Evolutionary conservation across 441 rosid genomes (phyloP).

Genomic region (Raphanus hybrid): DNA sequence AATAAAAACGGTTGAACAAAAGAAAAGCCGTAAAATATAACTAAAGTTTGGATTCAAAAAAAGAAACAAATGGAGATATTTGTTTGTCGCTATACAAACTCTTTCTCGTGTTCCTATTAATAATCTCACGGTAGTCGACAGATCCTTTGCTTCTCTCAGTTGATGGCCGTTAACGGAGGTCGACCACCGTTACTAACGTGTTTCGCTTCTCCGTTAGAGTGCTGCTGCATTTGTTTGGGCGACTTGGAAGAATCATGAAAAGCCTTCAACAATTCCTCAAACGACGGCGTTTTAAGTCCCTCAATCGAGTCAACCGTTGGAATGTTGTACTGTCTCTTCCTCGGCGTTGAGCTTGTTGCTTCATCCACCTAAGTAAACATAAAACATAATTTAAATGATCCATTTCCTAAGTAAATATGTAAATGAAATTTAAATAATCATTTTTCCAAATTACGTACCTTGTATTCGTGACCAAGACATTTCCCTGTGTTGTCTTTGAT

Average conservation of each 20-base stretch:
- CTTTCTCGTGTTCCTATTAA: constrained; percentile 35
- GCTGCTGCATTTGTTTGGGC: constrained; percentile 50
- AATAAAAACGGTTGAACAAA: neutral
- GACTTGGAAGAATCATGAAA: constrained; percentile 71
- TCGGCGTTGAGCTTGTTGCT: constrained; percentile 91
- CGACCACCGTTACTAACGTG: constrained; percentile 57
- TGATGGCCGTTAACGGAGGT: constrained; percentile 89
- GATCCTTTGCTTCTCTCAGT: constrained; percentile 31
- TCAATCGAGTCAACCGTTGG: constrained; percentile 81
- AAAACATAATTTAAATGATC: too few relatives aligned
- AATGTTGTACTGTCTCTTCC: constrained; percentile 76
- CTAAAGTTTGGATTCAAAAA: neutral
- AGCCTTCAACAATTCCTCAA: constrained; percentile 75
- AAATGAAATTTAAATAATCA: neutral
- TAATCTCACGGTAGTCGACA: constrained; percentile 21
- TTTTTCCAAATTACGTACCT: constrained; percentile 37
- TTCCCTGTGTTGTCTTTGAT: constrained; percentile 83
- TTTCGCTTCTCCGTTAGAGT: constrained; percentile 76
- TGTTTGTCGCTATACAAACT: constrained; percentile 19
- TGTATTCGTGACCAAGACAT: constrained; percentile 79
- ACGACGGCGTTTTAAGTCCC: constrained; percentile 88
- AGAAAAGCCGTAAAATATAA: neutral
- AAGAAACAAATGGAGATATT: constrained; percentile 13
- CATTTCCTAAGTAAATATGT: neutral
- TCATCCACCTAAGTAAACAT: constrained; percentile 62